phyloP scores from a whole-genome alignment of 163 green algal species.

The Scenedesmus sp. region DNA sequence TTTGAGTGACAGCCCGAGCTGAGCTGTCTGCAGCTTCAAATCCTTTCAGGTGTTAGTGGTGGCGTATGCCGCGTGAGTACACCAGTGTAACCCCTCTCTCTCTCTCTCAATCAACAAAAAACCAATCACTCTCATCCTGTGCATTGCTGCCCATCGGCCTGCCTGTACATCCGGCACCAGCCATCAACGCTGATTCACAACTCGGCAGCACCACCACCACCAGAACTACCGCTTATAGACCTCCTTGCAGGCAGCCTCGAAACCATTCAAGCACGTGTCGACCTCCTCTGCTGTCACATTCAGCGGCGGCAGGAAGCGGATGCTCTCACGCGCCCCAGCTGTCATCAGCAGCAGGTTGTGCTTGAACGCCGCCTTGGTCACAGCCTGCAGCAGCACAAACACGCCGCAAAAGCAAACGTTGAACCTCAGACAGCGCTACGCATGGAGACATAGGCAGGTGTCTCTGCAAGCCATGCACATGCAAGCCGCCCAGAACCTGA shows the following conservation, averaged over 20 bases:
- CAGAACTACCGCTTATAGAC: conserved; percentile 49
- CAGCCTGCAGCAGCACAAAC: not conserved
- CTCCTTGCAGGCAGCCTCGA: conserved; percentile 62
- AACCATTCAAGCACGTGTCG: conserved; percentile 65
- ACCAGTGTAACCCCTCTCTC: too few species aligned
- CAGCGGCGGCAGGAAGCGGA: conserved; percentile 89
- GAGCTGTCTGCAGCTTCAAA: too few species aligned
- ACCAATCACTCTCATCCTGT: too few species aligned
- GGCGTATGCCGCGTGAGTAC: too few species aligned
- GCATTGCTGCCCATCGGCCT: not conserved
- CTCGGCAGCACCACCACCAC: not conserved
- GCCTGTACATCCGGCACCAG: not conserved
- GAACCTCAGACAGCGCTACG: not conserved
- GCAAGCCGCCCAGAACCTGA: not conserved
- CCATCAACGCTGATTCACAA: too few species aligned
- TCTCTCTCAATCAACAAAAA: too few species aligned
- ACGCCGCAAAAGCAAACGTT: not conserved
- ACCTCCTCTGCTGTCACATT: conserved; percentile 79
- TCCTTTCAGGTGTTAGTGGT: too few species aligned
- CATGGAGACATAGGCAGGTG: not conserved
- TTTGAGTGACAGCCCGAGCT: too few species aligned
- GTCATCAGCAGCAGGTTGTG: conserved; percentile 83
- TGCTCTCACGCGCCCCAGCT: conserved; percentile 80
- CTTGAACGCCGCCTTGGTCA: conserved; percentile 71
- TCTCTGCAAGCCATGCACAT: not conserved